Evolutionary conservation across 2,329 filamentous ascomycete species (phyloP), one percentile per base, ranked within the genome.

Genomic region (Periglandula ipomoeae): DNA sequence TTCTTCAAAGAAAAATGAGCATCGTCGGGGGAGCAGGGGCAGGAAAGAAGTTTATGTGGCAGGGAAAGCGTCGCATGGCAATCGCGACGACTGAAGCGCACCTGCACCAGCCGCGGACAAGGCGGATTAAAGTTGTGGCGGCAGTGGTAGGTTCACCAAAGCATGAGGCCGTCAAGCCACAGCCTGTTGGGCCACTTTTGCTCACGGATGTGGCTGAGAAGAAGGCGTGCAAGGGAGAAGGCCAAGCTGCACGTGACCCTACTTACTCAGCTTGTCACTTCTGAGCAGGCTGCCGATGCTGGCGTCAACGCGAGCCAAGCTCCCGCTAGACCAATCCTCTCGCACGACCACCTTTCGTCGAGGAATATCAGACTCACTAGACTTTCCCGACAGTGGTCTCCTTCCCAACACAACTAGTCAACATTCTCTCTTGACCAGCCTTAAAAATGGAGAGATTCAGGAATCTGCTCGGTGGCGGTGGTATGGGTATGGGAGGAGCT

Each of bases 371-470:
- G n/a, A n/a, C n/a, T 15, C 9, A 17, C 10, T 37, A 40, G 19
- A 22, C 27, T 27, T 32, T 40, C 11, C 15, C n/a, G 47, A 53
- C 26, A 13, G 41, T 32, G 35, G 45, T 41, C 20, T 23, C 24
- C 10, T 11, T 32, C 27, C 11, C 5, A 15, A 32, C 15, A 4
- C 11, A 15, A 13, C n/a, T n/a, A 32, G 15, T 15, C 32, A 38
- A 6, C 38, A 24, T 5, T 27, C 32, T 20, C 27, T 19, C 24
- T 32, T 32, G 15, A 4, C 22, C 24, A 7, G 27, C 42, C 45
- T 43, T 52, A 59, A 74, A 56, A 51, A 97, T 96, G 91, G 91
- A 97, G 65, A 84, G 91, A 66, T 83, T 96, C 69, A 89, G 87
- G 71, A 82, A 86, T 66, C 85, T 96, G 82, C 79, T 96, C 59